A percentile compares a stretch with the other conserved stretches of the same genome.
phyloP scores from a whole-genome alignment of 1,284 basidiomycete species.

The Cryptococcus sp. region DNA sequence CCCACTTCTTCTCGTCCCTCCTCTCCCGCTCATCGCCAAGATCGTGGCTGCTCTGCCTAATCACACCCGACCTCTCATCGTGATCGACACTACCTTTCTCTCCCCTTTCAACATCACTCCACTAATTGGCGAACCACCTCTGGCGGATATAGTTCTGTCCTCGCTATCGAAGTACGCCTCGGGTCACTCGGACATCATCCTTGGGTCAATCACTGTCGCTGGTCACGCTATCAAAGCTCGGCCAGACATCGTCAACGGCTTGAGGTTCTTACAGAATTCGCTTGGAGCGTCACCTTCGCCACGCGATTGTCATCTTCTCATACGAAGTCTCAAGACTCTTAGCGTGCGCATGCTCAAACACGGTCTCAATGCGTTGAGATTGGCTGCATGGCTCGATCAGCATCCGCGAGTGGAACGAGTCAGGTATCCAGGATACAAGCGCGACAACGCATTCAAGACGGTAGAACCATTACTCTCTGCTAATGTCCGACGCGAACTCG shows the following conservation, averaged over 20 bases:
- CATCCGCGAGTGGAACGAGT: conserved; percentile 68
- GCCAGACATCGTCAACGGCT: conserved; percentile 47
- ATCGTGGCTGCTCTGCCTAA: conserved; percentile 62
- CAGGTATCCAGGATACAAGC: conserved; percentile 78
- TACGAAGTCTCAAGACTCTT: conserved; percentile 89
- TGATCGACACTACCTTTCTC: conserved; percentile 90
- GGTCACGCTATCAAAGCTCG: conserved; percentile 14
- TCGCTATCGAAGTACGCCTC: conserved; percentile 88
- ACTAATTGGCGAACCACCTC: conserved; percentile 70
- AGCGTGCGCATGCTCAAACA: conserved; percentile 83
- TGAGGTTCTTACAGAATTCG: conserved; percentile 91
- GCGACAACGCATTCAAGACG: conserved; percentile 62
- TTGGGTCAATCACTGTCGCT: conserved; percentile 72
- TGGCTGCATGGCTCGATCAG: conserved; percentile 68
- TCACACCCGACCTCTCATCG: conserved; percentile 61
- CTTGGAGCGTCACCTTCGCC: conserved; percentile 82
- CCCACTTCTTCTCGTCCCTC: conserved; percentile 69
- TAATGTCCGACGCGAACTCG: conserved; percentile 69
- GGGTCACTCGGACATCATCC: conserved; percentile 88
- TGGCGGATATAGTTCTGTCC: conserved; percentile 50
- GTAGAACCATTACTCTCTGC: conserved; percentile 64
- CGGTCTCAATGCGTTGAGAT: conserved; percentile 74
- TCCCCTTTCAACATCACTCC: conserved; percentile 91
- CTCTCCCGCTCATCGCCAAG: conserved; percentile 71
- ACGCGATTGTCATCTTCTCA: conserved; percentile 88